Evolutionary conservation across 768 basidiomycete genomes (phyloP).

Genomic region (Megacollybia marginata): DNA sequence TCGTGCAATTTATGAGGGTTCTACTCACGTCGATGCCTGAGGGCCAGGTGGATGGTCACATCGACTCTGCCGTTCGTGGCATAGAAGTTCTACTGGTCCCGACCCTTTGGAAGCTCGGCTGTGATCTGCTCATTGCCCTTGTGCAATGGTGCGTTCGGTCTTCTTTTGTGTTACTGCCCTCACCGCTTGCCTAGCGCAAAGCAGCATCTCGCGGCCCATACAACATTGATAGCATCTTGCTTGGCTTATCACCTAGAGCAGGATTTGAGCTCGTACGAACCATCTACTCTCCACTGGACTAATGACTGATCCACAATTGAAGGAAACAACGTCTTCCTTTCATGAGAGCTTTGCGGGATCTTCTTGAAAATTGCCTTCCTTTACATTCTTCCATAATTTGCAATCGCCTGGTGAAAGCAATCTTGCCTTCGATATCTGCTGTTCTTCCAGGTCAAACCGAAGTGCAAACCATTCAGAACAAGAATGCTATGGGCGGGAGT

Average conservation of each 20-base stretch:
- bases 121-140: conserved; percentile 41
- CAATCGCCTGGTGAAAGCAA: conserved; percentile 47
- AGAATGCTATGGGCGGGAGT: conserved; percentile 16
- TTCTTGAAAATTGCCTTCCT: conserved; percentile 37
- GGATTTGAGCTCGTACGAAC: conserved; percentile 36
- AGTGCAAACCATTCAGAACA: conserved; percentile 12
- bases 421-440: conserved; percentile 40
- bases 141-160: conserved; percentile 35
- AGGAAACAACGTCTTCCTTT: conserved; percentile 33
- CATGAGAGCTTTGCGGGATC: conserved; percentile 33
- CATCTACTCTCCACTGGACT: background rate
- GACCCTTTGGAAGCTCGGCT: conserved; percentile 45
- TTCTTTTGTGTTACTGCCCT: background rate
- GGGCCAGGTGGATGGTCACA: conserved; percentile 38
- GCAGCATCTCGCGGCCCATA: conserved; percentile 48
- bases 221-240: conserved; percentile 41
- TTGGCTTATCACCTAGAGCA: conserved; percentile 61
- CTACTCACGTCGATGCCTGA: conserved; percentile 43
- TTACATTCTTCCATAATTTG: conserved; percentile 41
- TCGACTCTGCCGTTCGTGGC: conserved; percentile 42
- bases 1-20: conserved; percentile 45
- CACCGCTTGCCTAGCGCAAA: conserved; percentile 33
- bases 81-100: conserved; percentile 51
- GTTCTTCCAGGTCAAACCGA: conserved; percentile 37
- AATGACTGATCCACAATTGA: conserved; percentile 7